phyloP scores from a whole-genome alignment of 371 early-diverging fungal species.

The Cokeromyces recurvatus region DNA sequence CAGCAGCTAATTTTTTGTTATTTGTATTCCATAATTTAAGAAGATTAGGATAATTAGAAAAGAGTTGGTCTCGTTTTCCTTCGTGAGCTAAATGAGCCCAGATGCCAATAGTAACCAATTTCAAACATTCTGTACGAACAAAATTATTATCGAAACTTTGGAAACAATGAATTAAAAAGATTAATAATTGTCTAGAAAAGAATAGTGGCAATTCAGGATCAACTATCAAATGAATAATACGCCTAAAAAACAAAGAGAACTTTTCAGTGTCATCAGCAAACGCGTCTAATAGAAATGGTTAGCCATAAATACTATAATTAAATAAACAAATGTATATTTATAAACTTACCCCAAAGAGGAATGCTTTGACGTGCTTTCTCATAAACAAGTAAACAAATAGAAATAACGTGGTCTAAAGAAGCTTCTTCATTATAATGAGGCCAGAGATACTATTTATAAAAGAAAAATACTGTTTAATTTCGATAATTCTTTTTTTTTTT shows the following conservation, averaged over 20 bases:
- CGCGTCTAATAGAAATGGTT: slow-evolving; percentile 29
- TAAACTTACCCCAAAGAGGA: slow-evolving; percentile 57
- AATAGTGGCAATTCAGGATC: slow-evolving; percentile 26
- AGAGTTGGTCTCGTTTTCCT: slow-evolving; percentile 46
- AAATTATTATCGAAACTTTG: slow-evolving; percentile 73
- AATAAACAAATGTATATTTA: no score
- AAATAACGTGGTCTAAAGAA: slow-evolving; percentile 56
- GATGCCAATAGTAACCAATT: slow-evolving; percentile 65
- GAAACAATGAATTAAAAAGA: slow-evolving; percentile 75
- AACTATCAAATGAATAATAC: slow-evolving; percentile 43
- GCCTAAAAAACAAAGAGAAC: slow-evolving; percentile 56
- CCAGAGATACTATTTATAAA: slow-evolving; percentile 81
- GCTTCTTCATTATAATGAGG: slow-evolving; percentile 54
- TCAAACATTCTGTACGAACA: slow-evolving; percentile 73
- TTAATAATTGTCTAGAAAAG: slow-evolving; percentile 46
- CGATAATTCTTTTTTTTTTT: neutral
- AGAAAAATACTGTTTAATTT: no score
- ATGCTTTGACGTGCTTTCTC: slow-evolving; percentile 76
- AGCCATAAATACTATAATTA: no score
- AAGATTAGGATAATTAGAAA: slow-evolving; percentile 54
- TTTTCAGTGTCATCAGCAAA: slow-evolving; percentile 45
- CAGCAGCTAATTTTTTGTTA: slow-evolving; percentile 46
- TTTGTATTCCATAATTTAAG: slow-evolving; percentile 63
- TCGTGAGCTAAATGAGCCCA: slow-evolving; percentile 67
- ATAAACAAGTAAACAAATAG: slow-evolving; percentile 82